Conservation (phyloP, 805 yeast genomes). For the Ogataea parapolymorpha region DNA sequence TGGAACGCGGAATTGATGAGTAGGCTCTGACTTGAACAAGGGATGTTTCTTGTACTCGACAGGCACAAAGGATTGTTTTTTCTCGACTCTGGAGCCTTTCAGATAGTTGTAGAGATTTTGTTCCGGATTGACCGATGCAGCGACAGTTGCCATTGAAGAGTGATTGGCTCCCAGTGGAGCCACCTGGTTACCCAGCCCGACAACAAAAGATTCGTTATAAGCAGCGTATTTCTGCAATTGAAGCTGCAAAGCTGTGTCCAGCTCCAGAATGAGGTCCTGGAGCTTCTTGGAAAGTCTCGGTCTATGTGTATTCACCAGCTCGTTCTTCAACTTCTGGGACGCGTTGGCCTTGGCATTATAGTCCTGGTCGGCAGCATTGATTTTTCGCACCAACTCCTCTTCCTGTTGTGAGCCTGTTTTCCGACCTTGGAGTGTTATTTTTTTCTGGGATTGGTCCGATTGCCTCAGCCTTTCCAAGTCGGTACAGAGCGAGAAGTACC, state of each 20-base stretch:
- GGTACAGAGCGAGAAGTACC: constrained; percentile 75
- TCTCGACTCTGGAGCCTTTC: constrained; percentile 31
- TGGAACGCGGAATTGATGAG: constrained; percentile 2
- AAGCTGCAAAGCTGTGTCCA: constrained; percentile 84
- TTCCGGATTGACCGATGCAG: constrained; percentile 78
- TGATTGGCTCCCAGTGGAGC: constrained; percentile 57
- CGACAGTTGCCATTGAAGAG: constrained; percentile 68
- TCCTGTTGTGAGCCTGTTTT: constrained; percentile 84
- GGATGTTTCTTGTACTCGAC: constrained; percentile 73
- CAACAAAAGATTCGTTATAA: constrained; percentile 75
- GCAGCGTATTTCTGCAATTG: constrained; percentile 89
- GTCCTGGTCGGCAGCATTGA: constrained; percentile 81
- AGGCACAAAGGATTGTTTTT: constrained; percentile 47
- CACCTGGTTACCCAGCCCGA: constrained; percentile 81
- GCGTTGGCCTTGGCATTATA: constrained; percentile 73
- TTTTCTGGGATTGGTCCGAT: constrained; percentile 81
- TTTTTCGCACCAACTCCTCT: constrained; percentile 79
- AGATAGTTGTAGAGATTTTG: constrained; percentile 73
- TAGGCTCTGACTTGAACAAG: constrained; percentile 36
- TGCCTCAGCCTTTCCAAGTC: constrained; percentile 77
- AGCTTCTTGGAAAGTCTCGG: constrained; percentile 72
- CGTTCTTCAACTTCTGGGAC: constrained; percentile 71
- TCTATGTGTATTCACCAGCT: constrained; percentile 66
- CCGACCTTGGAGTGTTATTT: constrained; percentile 74
- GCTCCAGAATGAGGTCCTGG: constrained; percentile 74